Evolutionary conservation across 1,284 basidiomycete species (phyloP), one percentile per base, ranked within the genome.

Genomic region (Agaricales sp.): DNA sequence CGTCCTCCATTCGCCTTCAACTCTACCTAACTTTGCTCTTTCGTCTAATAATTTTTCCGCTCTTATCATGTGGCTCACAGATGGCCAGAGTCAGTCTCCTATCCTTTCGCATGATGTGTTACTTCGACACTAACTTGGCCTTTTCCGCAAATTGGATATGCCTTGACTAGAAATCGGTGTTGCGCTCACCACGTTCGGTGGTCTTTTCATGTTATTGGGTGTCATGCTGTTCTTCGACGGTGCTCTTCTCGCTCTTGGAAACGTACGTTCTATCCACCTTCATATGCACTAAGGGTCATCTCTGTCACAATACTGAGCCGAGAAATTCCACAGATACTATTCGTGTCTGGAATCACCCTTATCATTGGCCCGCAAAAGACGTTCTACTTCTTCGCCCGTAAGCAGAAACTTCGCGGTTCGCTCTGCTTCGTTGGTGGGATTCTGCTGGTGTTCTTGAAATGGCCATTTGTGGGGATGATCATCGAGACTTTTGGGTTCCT

Each of bases 221-320:
- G 82, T 98, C 48, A 77, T 99, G 69, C 79, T 99, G 53, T 88
- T 99, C 73, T 99, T 99, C 57, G 96, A 99, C 68, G 92, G 91
- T 45, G 89, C 94, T n/a, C 74, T 99, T 8, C 78, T 99, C 39
- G 96, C 96, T 18, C 80, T 99, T 13, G 96, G 95, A 60, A 99
- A 99, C 63, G 92, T 93, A 64, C 58, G 78, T 66, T 41, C 26
- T 47, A 52, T 20, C 20, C 47, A 19, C 30, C 1, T 44, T n/a
- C 43, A 4, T 24, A 21, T 43, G 8, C 50, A 26, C 19, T 46
- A 46, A 43, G 49, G 46, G n/a, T 22, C 19, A 13, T 6, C 51
- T 37, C 22, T 47, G 1, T 49, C 50, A 39, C 52, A 37, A 51
- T 43, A 3, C 26, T 12, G 37, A 23, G 50, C 8, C 52, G 16